Evolutionary conservation across 352 stramenopile genomes (phyloP).

Genomic region (Phytophthora tentaculata): DNA sequence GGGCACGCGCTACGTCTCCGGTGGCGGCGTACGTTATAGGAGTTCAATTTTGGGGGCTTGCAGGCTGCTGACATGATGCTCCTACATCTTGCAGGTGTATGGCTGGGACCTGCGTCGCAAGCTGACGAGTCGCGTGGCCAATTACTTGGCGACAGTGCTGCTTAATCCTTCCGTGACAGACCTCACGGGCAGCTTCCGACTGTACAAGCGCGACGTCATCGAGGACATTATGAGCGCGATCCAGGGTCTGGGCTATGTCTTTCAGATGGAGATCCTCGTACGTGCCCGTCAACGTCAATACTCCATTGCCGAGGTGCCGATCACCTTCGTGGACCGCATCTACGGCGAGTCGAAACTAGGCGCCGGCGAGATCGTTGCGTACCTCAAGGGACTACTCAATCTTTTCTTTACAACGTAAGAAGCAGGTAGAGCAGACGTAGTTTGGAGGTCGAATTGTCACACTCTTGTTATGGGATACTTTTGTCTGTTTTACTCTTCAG

Average conservation of each 20-base stretch:
- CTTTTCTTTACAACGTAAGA: slow-evolving; percentile 95
- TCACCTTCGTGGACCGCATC: slow-evolving; percentile 99
- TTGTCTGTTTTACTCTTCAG: slow-evolving; percentile 30
- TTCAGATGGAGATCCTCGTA: slow-evolving; percentile 99
- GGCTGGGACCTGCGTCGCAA: slow-evolving; percentile 98
- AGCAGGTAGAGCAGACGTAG: slow-evolving; percentile 11
- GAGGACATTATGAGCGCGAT: slow-evolving; percentile 94
- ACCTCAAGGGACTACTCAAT: slow-evolving; percentile 95
- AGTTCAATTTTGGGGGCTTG: too few relatives aligned
- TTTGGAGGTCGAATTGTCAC: slow-evolving; percentile 20
- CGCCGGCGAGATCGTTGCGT: slow-evolving; percentile 97
- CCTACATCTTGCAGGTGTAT: slow-evolving; percentile 78
- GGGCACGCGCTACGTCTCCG: slow-evolving; percentile 94
- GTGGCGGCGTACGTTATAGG: slow-evolving; percentile 89
- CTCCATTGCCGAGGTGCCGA: slow-evolving; percentile 95
- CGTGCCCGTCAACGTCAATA: slow-evolving; percentile 92
- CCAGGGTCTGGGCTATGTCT: slow-evolving; percentile 95
- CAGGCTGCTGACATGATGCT: neutral
- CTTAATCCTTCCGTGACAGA: slow-evolving; percentile 95
- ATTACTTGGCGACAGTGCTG: slow-evolving; percentile 97
- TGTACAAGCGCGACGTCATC: slow-evolving; percentile 96
- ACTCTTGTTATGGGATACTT: slow-evolving; percentile 33
- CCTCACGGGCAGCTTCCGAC: slow-evolving; percentile 97
- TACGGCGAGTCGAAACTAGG: slow-evolving; percentile 99
- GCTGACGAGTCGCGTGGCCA: slow-evolving; percentile 96